Evolutionary conservation across 768 basidiomycete genomes (phyloP), one percentile per base, ranked within the genome.

Genomic region (Leccinellum albellum): DNA sequence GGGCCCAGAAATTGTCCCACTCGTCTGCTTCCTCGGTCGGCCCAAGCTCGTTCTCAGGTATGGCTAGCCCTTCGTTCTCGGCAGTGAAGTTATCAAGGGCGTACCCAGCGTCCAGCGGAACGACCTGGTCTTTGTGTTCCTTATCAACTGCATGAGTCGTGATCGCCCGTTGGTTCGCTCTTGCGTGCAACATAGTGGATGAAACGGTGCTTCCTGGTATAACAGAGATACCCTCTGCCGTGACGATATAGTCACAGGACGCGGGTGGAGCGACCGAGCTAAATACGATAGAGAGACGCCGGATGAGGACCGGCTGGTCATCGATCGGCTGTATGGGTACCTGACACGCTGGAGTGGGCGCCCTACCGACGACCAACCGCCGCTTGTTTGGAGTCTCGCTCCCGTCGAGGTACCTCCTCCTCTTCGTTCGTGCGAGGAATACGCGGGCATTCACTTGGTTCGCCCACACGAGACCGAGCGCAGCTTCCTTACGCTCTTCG

Each of bases 401-500:
- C 40, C 76, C 76, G 54, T 77, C 72, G 26, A 88, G 67, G 56
- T 84, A 77, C 47, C 83, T 78, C 55, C 87, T 79, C 58, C 91
- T 77, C 10, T 82, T 82, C 0, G 94, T 94, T 29, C 91, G 82
- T 45, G 81, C 82, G 51, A 97, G 80, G 79, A 96, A 86, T 47
- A 98, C 80, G 23, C 96, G 82, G 4, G 79, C 81, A 63, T 96
- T 95, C 55, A 98, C 78, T 65, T 92, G 88, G 70, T 96, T 98
- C 15, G 95, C 89, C 96, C 96, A 98, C 9, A 85, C 86, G 51
- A 97, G 83, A 3, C 95, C 95, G 2, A 98, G 75, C 37, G 82
- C 84, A 0, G 90, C 93, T 71, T 96, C 89, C 66, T 94, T 93
- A 46, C 69, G 72, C 56, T 79, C 75, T 57, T 84, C 83, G 2